Percentiles rank a stretch among this genome's conserved stretches.
Conservation (phyloP, 805 yeast species). For the Scheffersomyces amazonensis region DNA sequence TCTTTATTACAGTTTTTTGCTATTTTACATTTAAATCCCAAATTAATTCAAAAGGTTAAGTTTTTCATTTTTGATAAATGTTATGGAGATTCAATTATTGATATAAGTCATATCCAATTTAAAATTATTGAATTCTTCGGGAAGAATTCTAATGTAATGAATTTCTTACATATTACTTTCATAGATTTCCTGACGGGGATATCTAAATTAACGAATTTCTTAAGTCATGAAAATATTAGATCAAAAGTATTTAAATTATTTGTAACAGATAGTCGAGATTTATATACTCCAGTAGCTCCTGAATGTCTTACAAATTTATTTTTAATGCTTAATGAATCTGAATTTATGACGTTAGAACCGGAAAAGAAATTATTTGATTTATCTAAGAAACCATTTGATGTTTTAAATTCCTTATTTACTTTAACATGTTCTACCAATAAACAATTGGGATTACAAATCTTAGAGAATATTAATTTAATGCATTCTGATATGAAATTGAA, state of each 20-base stretch:
- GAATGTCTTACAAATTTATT: conserved; percentile 27
- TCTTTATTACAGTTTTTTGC: conserved; percentile 16
- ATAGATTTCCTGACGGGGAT: conserved; percentile 23
- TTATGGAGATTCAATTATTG: conserved; percentile 6
- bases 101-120: conserved; percentile 16
- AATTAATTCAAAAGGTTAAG: conserved; percentile 18
- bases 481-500: conserved; percentile 20
- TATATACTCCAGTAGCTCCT: conserved; percentile 24
- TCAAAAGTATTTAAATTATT: conserved; percentile 27
- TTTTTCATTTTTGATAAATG: conserved; percentile 35
- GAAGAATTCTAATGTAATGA: conserved; percentile 17
- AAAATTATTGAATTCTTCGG: conserved; percentile 25
- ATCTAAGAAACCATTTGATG: conserved; percentile 14
- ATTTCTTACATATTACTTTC: conserved; percentile 31
- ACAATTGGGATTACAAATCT: conserved; percentile 27
- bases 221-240: conserved; percentile 20
- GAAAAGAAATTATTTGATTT: conserved; percentile 12
- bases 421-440: conserved; percentile 30
- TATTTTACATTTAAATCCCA: conserved; percentile 14
- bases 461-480: conserved; percentile 18
- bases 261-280: conserved; percentile 19
- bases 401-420: conserved; percentile 21
- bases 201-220: conserved; percentile 20
- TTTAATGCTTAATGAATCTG: conserved; percentile 29
- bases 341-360: conserved; percentile 13